Conservation (phyloP, 371 early-diverging fungal species). For the Nosema muscidifuracis region DNA sequence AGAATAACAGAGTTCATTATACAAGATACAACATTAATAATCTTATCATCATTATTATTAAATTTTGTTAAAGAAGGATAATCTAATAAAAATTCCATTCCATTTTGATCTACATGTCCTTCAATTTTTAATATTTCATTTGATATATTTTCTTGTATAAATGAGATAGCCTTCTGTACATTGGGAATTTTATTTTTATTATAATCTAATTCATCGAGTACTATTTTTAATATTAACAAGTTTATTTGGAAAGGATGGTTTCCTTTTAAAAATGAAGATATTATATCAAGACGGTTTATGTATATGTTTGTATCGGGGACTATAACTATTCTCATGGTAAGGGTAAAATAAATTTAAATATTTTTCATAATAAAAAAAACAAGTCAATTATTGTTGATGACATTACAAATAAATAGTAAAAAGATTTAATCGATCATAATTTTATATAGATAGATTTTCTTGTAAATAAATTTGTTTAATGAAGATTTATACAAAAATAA, state of each 20-base stretch:
- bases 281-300: conserved; percentile 30
- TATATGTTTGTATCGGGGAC: conserved; percentile 55
- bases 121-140: conserved; percentile 27
- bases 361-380: too few species aligned
- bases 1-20: conserved; percentile 41
- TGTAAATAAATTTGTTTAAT: too few species aligned
- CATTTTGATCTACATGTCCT: conserved; percentile 23
- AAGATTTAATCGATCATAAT: background rate
- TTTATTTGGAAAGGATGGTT: conserved; percentile 11
- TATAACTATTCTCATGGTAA: conserved; percentile 30
- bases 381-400: too few species aligned
- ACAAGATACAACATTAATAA: conserved; percentile 28
- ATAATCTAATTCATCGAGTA: conserved; percentile 42
- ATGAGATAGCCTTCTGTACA: conserved; percentile 38
- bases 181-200: conserved; percentile 8
- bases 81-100: conserved; percentile 31
- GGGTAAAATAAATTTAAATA: conserved; percentile 16
- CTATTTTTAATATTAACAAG: conserved; percentile 38
- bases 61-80: conserved; percentile 1
- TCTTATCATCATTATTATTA: conserved; percentile 46
- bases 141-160: conserved; percentile 18
- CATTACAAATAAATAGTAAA: too few species aligned
- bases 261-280: conserved; percentile 14
- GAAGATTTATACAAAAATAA: too few species aligned
- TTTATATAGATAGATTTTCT: background rate